Evolutionary conservation across 1,284 basidiomycete genomes (phyloP).

Genomic region (Ustilago curta): DNA sequence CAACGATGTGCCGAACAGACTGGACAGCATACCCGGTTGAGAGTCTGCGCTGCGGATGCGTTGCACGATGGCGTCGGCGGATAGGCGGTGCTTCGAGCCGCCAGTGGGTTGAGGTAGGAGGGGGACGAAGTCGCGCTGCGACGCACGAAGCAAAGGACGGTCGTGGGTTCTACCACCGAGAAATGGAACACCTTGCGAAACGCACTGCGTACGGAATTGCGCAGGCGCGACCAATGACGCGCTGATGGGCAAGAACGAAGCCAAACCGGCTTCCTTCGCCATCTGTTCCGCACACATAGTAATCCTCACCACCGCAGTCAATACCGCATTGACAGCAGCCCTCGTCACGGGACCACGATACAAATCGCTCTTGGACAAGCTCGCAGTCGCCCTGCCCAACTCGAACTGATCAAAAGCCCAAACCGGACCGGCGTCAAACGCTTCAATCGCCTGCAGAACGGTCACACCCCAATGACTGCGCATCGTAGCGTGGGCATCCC

Average conservation of each 20-base stretch:
- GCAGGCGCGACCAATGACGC: slow-evolving; percentile 28
- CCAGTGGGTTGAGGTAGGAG: slow-evolving; percentile 11
- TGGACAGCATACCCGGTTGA: slow-evolving; percentile 71
- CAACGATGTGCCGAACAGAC: slow-evolving; percentile 62
- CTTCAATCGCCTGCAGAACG: slow-evolving; percentile 71
- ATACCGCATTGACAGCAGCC: slow-evolving; percentile 69
- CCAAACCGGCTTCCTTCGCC: not conserved
- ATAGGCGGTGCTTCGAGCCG: slow-evolving; percentile 46
- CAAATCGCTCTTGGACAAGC: slow-evolving; percentile 70
- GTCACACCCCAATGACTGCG: slow-evolving; percentile 71
- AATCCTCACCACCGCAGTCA: slow-evolving; percentile 69
- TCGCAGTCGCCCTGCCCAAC: slow-evolving; percentile 49
- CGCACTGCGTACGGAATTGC: slow-evolving; percentile 54
- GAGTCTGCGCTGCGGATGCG: slow-evolving; percentile 71
- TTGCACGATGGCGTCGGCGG: slow-evolving; percentile 69
- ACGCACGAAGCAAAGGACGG: slow-evolving; percentile 70
- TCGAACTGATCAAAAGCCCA: slow-evolving; percentile 72
- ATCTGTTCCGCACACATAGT: slow-evolving; percentile 19
- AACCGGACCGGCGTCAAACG: slow-evolving; percentile 71
- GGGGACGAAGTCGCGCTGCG: slow-evolving; percentile 62
- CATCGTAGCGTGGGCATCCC: slow-evolving; percentile 29
- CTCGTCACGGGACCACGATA: slow-evolving; percentile 71
- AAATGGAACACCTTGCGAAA: slow-evolving; percentile 66
- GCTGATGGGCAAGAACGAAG: slow-evolving; percentile 12
- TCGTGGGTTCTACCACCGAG: slow-evolving; percentile 69